phyloP scores from a whole-genome alignment of 2,329 filamentous ascomycete species.

The Nemania sp. region DNA sequence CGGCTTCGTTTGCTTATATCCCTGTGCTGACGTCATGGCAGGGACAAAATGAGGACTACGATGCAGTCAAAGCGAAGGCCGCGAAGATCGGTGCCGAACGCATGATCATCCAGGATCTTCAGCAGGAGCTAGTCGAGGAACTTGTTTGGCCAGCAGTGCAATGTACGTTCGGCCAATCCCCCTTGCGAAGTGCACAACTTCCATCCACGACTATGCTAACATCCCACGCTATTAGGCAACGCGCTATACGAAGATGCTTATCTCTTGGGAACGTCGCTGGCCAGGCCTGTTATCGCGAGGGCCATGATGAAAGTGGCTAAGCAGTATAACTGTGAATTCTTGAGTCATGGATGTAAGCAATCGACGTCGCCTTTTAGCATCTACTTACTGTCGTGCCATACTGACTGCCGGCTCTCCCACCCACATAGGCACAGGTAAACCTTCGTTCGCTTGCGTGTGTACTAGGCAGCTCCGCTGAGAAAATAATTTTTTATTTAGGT shows the following conservation, averaged over 20 bases:
- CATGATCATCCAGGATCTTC: constrained; percentile 18
- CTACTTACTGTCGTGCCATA: no score
- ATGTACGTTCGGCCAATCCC: constrained; percentile 5
- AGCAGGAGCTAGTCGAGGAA: constrained; percentile 24
- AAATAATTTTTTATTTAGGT: not conserved
- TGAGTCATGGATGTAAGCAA: constrained; percentile 13
- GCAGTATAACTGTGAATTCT: not conserved
- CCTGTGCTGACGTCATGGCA: no score
- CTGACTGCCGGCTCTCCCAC: no score
- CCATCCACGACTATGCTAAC: not conserved
- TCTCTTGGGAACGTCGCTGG: constrained; percentile 1
- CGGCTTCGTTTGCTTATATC: not conserved
- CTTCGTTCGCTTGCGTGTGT: no score
- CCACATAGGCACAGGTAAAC: no score
- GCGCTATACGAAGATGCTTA: not conserved
- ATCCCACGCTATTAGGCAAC: constrained; percentile 1
- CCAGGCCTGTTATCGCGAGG: constrained; percentile 6
- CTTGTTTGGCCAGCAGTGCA: constrained; percentile 24
- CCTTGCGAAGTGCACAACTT: not conserved
- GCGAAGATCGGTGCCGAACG: constrained; percentile 13
- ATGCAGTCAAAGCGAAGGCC: constrained; percentile 24
- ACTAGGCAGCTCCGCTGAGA: not conserved
- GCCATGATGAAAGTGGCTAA: not conserved
- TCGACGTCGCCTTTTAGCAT: not conserved
- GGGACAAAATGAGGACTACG: constrained; percentile 26